phyloP scores from a whole-genome alignment of 306 rosid genomes.

The Mucuna pruriens region DNA sequence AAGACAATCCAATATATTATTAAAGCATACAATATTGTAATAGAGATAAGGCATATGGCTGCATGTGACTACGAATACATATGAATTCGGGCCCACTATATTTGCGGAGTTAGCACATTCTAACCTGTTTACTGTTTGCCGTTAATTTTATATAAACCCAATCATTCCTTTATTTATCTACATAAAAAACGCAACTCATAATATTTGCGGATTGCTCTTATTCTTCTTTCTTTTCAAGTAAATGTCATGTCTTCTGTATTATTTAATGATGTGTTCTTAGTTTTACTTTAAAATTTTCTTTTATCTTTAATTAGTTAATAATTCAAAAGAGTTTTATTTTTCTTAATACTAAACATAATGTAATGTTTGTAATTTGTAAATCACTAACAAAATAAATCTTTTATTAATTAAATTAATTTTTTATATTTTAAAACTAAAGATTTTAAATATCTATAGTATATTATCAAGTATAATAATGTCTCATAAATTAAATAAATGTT shows the following conservation, averaged over 20 bases:
- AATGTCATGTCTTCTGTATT: too few relatives aligned
- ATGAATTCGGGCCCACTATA: background rate
- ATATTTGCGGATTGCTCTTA: background rate
- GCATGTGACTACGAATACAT: background rate
- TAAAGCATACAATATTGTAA: background rate
- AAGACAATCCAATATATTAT: constrained; percentile 19
- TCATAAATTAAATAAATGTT: background rate
- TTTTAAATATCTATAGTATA: background rate
- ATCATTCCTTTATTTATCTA: background rate
- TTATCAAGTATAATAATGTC: background rate
- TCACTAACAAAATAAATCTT: too few relatives aligned
- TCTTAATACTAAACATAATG: background rate
- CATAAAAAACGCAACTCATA: background rate
- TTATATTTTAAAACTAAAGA: background rate
- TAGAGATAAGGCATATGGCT: background rate
- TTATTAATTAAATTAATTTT: background rate
- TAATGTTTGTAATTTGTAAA: background rate
- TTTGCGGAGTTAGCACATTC: background rate
- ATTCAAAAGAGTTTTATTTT: too few relatives aligned
- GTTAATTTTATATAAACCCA: background rate
- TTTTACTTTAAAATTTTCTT: too few relatives aligned
- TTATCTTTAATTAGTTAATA: too few relatives aligned
- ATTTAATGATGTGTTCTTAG: too few relatives aligned
- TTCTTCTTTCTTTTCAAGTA: background rate
- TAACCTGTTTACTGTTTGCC: background rate